Conservation (phyloP, 805 yeast species). For the Cyberlindnera mississippiensis region DNA sequence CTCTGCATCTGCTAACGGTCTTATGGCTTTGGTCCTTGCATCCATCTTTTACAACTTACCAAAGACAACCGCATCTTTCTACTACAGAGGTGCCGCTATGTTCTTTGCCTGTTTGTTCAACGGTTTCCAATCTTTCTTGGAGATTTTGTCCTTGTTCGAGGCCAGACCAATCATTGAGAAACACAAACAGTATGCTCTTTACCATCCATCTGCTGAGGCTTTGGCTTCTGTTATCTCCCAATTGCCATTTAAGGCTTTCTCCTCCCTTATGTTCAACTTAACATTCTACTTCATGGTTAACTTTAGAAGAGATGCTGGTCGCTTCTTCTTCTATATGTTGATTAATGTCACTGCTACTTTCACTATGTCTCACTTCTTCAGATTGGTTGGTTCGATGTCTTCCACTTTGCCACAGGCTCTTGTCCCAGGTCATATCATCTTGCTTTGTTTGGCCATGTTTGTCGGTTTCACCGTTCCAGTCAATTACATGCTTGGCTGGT, state of each 20-base stretch:
- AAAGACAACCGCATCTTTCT: conserved; percentile 42
- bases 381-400: conserved; percentile 48
- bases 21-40: conserved; percentile 52
- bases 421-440: conserved; percentile 52
- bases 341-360: conserved; percentile 41
- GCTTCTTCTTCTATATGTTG: conserved; percentile 50
- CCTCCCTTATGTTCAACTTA: conserved; percentile 44
- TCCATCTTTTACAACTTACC: conserved; percentile 55
- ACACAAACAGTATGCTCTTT: conserved; percentile 53
- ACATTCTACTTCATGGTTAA: conserved; percentile 51
- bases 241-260: conserved; percentile 45
- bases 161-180: conserved; percentile 53
- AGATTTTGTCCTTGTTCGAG: conserved; percentile 36
- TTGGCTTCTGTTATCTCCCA: conserved; percentile 59
- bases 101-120: conserved; percentile 65
- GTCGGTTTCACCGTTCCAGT: conserved; percentile 59
- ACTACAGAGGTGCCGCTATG: conserved; percentile 57
- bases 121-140: conserved; percentile 57
- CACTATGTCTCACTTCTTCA: conserved; percentile 55
- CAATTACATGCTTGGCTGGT: conserved; percentile 57
- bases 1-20: conserved; percentile 40
- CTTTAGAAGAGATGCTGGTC: conserved; percentile 49
- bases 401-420: conserved; percentile 48
- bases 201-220: conserved; percentile 63
- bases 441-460: conserved; percentile 46